These are phyloP conservation scores for Eucommia ulmoides DNA, from an alignment of 257 asterid species.

Conservation along the genomic window DNA sequence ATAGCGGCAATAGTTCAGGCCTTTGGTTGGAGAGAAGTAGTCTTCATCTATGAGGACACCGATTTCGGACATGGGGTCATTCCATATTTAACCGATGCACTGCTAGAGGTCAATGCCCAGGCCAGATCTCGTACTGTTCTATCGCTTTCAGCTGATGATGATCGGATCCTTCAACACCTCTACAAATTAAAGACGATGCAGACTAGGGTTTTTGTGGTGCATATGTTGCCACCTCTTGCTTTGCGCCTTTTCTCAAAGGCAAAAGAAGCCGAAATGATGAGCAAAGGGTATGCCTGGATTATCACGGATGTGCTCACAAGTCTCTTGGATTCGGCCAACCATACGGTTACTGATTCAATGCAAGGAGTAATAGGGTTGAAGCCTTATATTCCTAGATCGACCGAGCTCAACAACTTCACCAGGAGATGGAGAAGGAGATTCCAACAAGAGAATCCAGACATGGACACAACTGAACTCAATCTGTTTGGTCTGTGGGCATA, in stretches of 20 bases:
- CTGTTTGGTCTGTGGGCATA: not conserved
- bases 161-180: conserved; percentile 19
- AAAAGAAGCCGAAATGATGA: not conserved
- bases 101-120: conserved; percentile 23
- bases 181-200: conserved; percentile 33
- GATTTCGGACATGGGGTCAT: conserved; percentile 37
- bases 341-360: not conserved
- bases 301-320: not conserved
- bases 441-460: not conserved
- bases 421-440: not conserved
- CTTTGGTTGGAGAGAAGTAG: conserved; percentile 30
- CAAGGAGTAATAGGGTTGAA: not conserved
- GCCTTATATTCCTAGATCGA: not conserved
- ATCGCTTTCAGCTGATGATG: conserved; percentile 24
- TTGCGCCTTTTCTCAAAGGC: not conserved
- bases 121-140: conserved; percentile 29
- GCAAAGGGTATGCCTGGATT: not conserved
- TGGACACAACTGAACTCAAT: not conserved
- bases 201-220: conserved; percentile 32
- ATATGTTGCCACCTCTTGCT: conserved; percentile 7
- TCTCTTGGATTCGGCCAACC: not conserved
- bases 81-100: conserved; percentile 26
- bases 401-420: not conserved
- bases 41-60: conserved; percentile 28
- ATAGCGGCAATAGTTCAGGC: conserved; percentile 28